Base-by-base conservation (phyloP, 2,329 filamentous ascomycete species). In the Penicillium olsonii region DNA sequence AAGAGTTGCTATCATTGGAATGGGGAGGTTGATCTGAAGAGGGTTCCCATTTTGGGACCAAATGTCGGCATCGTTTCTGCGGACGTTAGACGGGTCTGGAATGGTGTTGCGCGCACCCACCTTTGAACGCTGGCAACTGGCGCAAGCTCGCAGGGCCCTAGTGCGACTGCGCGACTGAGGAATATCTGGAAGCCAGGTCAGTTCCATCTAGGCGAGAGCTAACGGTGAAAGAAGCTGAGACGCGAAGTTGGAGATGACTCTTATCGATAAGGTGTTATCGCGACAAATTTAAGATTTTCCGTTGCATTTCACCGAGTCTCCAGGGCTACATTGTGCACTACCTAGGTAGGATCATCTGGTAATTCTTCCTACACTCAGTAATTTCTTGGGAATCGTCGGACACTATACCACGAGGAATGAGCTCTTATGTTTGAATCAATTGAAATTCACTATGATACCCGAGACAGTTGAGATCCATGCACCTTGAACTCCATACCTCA, bases 1-100 rank as follows among this genome's bases (percentile, higher is more conserved):
- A 24, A 17, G 38, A 31, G 19, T 18, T 18, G 41, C 35, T 14
- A 14, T 29, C 31, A 35, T 49, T 46, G 2, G 18, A 20, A 26
- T 39, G 46, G 4, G 33, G 18, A 5, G 38, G 22, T 10, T 18
- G 44, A 29, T 14, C 18, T 7, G 39, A 7, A n/a, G 38, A 48
- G n/a, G 43, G 40, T 10, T 54, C 48, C 39, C 52, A 38, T 41
- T 46, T 45, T 15, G 50, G 44, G 8, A 43, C 41, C 17, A 64
- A 39, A 56, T 69, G 66, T 35, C 59, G 64, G 41, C 67, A 68
- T 34, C 66, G 67, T 63, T 69, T 69, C 67, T 69, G 48, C 42
- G 22, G 11, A 22, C 7, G 42, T 42, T 47, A 33, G 26, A 24
- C 51, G 37, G 20, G 9, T 37, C 43, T 38, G 24, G 26, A 24